Evolutionary conservation across 2,329 filamentous ascomycete species (phyloP).

Genomic region (Dothideomycetidae sp.): DNA sequence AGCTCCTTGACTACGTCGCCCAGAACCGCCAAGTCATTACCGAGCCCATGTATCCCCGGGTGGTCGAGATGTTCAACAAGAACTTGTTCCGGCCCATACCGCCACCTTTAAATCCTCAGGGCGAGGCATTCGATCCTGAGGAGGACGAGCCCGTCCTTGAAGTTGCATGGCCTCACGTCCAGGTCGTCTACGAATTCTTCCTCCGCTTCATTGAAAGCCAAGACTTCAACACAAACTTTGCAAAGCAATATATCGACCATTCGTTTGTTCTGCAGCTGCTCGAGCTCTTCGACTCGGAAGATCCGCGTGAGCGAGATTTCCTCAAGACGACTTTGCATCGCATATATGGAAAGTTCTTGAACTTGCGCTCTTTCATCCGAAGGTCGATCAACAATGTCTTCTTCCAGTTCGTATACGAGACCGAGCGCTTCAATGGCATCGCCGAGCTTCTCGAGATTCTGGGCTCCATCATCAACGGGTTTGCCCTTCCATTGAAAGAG

Average conservation of each 20-base stretch:
- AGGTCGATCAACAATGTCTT: constrained; percentile 99
- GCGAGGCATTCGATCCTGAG: constrained; percentile 95
- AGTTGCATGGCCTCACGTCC: constrained; percentile 97
- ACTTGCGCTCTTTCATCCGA: constrained; percentile 90
- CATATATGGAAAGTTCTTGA: constrained; percentile 98
- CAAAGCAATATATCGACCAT: constrained; percentile 97
- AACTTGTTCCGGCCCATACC: constrained; percentile 96
- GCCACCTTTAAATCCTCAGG: constrained; percentile 92
- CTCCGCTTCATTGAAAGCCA: constrained; percentile 97
- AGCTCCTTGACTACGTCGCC: constrained; percentile 92
- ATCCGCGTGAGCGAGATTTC: constrained; percentile 91
- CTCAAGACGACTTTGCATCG: constrained; percentile 94
- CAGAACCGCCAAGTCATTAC: constrained; percentile 98
- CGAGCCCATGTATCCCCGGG: constrained; percentile 95
- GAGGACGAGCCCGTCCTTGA: constrained; percentile 96
- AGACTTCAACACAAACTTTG: constrained; percentile 99
- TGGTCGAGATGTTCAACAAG: constrained; percentile 99
- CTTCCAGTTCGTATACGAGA: constrained; percentile 99
- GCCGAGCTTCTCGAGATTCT: constrained; percentile 92
- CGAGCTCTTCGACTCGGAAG: constrained; percentile 97
- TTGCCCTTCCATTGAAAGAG: constrained; percentile 89
- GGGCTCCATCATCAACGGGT: constrained; percentile 97
- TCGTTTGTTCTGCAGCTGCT: constrained; percentile 88
- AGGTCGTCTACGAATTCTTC: constrained; percentile 99
- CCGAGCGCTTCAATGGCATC: constrained; percentile 95